A percentile compares a stretch with the other conserved stretches of the same genome.
Evolutionary conservation across 2,329 filamentous ascomycete genomes (phyloP).

Genomic region (Penicillium sp.): DNA sequence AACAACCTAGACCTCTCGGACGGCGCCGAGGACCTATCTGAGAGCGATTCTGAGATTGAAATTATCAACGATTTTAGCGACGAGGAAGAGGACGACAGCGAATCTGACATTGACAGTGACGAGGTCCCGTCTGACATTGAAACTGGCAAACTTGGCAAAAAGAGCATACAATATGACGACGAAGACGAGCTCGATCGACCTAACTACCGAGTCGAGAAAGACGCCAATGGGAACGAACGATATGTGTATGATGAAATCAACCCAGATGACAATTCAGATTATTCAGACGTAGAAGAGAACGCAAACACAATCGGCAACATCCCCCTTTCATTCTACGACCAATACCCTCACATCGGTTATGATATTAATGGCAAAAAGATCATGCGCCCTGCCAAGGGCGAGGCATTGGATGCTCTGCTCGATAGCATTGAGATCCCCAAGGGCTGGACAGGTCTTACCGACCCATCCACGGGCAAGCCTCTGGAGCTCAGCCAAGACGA

Average conservation of each 20-base stretch:
- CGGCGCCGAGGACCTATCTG: slow-evolving; percentile 39
- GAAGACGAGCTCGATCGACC: slow-evolving; percentile 40
- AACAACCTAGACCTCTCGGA: slow-evolving; percentile 40
- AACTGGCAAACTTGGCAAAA: slow-evolving; percentile 19
- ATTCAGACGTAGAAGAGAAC: slow-evolving; percentile 74
- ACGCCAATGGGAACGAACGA: slow-evolving; percentile 85
- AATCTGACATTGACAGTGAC: slow-evolving; percentile 49
- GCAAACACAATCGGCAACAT: slow-evolving; percentile 95
- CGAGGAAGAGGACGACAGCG: slow-evolving; percentile 47
- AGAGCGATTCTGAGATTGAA: slow-evolving; percentile 48
- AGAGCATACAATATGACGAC: slow-evolving; percentile 5
- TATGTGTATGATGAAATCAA: slow-evolving; percentile 94
- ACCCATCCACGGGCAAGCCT: slow-evolving; percentile 89
- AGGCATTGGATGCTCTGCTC: slow-evolving; percentile 86
- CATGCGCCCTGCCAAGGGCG: slow-evolving; percentile 88
- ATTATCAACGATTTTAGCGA: slow-evolving; percentile 53
- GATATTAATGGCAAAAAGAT: slow-evolving; percentile 99
- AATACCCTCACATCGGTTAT: slow-evolving; percentile 97
- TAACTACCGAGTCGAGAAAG: slow-evolving; percentile 63
- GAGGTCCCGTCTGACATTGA: slow-evolving; percentile 48
- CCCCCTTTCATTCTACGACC: slow-evolving; percentile 90
- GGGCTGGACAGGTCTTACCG: slow-evolving; percentile 94
- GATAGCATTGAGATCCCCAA: slow-evolving; percentile 96
- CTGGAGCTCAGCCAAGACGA: slow-evolving; percentile 83
- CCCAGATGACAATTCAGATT: slow-evolving; percentile 92